These are phyloP conservation scores for Byssochlamys sp. DNA, from an alignment of 2,329 filamentous ascomycete genomes.

Conservation along the genomic window DNA sequence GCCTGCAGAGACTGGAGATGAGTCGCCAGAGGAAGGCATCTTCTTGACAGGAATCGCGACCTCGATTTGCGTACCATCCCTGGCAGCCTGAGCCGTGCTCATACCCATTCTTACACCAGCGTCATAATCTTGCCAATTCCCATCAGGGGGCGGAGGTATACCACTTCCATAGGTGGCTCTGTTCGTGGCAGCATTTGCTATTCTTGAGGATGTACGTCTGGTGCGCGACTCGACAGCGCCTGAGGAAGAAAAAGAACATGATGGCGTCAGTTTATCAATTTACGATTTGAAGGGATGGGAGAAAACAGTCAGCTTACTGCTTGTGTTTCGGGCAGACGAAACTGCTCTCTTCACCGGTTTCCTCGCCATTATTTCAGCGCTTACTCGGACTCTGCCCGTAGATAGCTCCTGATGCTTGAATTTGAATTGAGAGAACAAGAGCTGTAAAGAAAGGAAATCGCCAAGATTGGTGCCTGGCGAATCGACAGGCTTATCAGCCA, in stretches of 20 bases:
- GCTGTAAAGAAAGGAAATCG: neutral
- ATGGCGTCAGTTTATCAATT: neutral
- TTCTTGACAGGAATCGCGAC: slow-evolving; percentile 24
- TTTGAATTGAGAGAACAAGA: neutral
- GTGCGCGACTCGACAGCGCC: slow-evolving; percentile 1
- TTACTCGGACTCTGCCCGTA: neutral
- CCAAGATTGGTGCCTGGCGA: neutral
- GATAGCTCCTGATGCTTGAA: neutral
- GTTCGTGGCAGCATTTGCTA: slow-evolving; percentile 9
- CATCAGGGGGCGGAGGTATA: neutral
- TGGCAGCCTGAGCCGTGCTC: neutral
- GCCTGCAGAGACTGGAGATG: slow-evolving; percentile 31
- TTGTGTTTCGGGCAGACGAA: neutral
- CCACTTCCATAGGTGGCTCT: no score
- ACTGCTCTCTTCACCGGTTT: neutral
- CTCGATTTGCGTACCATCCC: slow-evolving; percentile 9
- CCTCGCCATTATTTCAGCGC: neutral
- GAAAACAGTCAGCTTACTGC: neutral
- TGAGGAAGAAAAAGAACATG: neutral
- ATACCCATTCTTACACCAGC: neutral
- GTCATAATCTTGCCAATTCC: neutral
- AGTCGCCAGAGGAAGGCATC: slow-evolving; percentile 12
- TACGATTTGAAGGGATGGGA: neutral
- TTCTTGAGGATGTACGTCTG: slow-evolving; percentile 16
- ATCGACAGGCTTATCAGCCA: neutral